Evolutionary conservation across 805 yeast genomes (phyloP), one percentile per base, ranked within the genome.

Genomic region (Candida hispaniensis): DNA sequence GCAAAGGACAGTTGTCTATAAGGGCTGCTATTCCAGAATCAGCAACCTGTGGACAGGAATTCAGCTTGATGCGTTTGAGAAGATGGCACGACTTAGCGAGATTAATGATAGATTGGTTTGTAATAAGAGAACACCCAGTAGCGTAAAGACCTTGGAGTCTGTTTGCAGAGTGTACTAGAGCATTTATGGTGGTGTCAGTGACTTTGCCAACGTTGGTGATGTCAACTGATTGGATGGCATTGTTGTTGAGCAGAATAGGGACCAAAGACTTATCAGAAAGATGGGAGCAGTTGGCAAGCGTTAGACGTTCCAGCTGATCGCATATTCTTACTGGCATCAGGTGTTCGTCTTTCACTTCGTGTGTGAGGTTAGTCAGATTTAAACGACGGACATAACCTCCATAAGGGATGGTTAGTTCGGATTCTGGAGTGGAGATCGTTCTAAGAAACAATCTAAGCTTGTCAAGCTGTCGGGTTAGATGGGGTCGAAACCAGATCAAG

Each of bases 131-230:
- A 39, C 95, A 85, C 5, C 80, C 81, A 2, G 94, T 86, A 0
- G 91, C 91, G 52, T 85, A 86, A 28, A 86, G 61, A 1, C 95
- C 95, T 58, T 88, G 96, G 27, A 88, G 63, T 29, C 88, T 61
- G 21, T 71, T 68, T 55, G 95, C 86, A 48, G 71, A 66, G 6
- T 52, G 51, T 3, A 94, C 83, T 44, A 88, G 63, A 5, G 79
- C 72, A 17, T 57, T 46, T 40, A 83, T 71, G 4, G 85, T 73
- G 26, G 67, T 73, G 59, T 86, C 95, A n/a, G 67, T 60, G 17
- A 78, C 61, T 42, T 68, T 73, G 26, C 64, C 65, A 4, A 82
- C 78, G 6, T 91, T 91, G 0, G 94, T 77, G 47, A 88, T 65
- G 58, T 88, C 97, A 32, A 88, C 75, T 26, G 93, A 79, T 55